A percentile compares a stretch with the other conserved stretches of the same genome.
Conservation (phyloP, 169 alveolate genomes). For the Plasmodium gonderi region DNA sequence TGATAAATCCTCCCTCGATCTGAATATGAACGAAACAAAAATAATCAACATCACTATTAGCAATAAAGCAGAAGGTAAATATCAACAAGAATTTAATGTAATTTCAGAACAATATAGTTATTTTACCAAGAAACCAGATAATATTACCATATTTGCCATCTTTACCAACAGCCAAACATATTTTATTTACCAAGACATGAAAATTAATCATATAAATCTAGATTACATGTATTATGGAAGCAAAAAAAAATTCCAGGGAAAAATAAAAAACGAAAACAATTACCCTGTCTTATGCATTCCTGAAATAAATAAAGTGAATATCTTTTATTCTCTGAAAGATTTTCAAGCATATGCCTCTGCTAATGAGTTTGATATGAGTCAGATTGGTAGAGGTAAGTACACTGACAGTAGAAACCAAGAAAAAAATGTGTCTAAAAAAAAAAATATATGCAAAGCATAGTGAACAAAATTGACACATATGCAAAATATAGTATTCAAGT, state of each 20-base stretch:
- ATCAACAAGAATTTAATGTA: not conserved
- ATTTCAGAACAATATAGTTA: conserved; percentile 38
- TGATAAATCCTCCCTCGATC: conserved; percentile 15
- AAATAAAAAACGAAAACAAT: conserved; percentile 59
- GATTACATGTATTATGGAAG: conserved; percentile 53
- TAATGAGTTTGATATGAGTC: not conserved
- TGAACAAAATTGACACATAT: too few relatives aligned
- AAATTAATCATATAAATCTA: conserved; percentile 38
- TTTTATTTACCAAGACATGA: conserved; percentile 13
- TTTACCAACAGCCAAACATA: conserved; percentile 37
- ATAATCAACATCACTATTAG: conserved; percentile 26
- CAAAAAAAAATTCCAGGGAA: conserved; percentile 19
- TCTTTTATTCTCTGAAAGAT: not conserved
- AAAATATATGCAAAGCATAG: too few relatives aligned
- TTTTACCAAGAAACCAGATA: conserved; percentile 14
- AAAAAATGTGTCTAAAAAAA: too few relatives aligned
- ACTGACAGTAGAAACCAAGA: not conserved
- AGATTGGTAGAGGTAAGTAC: conserved; percentile 1
- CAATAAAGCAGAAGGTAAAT: conserved; percentile 34
- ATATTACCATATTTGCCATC: conserved; percentile 15
- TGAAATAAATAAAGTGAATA: not conserved
- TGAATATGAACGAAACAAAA: conserved; percentile 1
- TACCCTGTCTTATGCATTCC: conserved; percentile 10
- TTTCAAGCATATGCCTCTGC: not conserved
- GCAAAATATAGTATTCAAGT: too few relatives aligned